Evolutionary conservation across 768 basidiomycete genomes (phyloP).

Genomic region (Flagelloscypha sp.): DNA sequence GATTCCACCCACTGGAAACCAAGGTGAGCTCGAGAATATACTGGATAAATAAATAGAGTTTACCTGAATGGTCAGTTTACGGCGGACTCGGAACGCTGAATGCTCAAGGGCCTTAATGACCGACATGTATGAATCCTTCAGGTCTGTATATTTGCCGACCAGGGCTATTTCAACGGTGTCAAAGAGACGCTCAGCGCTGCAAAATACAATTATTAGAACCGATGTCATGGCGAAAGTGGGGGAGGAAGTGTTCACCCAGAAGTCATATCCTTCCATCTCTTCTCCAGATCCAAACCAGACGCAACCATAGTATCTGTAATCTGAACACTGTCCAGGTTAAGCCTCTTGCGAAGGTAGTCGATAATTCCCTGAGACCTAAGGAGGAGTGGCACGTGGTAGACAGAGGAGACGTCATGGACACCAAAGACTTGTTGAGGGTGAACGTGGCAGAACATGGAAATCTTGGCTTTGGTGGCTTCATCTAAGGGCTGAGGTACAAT

Average conservation of each 20-base stretch:
- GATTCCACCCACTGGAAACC: constrained; percentile 86
- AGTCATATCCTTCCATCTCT: constrained; percentile 79
- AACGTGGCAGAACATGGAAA: constrained; percentile 99
- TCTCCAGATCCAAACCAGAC: constrained; percentile 57
- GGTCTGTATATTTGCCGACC: constrained; percentile 94
- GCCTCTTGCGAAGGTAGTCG: constrained; percentile 68
- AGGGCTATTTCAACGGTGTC: constrained; percentile 85
- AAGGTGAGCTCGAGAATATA: constrained; percentile 1
- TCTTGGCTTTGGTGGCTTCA: constrained; percentile 84
- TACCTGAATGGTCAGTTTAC: constrained; percentile 77
- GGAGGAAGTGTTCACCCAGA: constrained; percentile 43
- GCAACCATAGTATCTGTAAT: constrained; percentile 49
- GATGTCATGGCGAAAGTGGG: not conserved
- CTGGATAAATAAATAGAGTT: constrained; percentile 16
- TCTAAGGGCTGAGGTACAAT: constrained; percentile 75
- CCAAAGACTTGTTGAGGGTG: constrained; percentile 83
- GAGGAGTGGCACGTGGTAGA: constrained; percentile 94
- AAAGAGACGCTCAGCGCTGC: constrained; percentile 87
- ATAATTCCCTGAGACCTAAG: constrained; percentile 91
- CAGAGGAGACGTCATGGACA: constrained; percentile 92
- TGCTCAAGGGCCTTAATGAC: constrained; percentile 96
- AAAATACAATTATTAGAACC: constrained; percentile 4
- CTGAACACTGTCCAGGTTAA: constrained; percentile 57
- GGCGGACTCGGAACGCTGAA: constrained; percentile 85
- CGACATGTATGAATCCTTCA: constrained; percentile 98